These are phyloP conservation scores for Xylaria sp. DNA, from an alignment of 495 filamentous ascomycete genomes.

Conservation along the genomic window DNA sequence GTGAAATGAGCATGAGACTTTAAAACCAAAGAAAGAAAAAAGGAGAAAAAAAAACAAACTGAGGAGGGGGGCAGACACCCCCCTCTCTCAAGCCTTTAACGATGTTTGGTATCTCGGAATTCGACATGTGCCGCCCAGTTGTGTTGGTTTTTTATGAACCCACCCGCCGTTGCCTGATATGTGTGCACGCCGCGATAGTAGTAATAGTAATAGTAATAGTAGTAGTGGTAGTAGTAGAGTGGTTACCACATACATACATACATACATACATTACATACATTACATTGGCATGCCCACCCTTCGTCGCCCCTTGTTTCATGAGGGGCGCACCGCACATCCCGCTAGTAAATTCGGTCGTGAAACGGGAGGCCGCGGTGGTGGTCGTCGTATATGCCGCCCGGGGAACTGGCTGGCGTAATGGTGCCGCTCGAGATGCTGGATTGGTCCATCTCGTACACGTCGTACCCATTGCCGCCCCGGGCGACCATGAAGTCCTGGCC, in stretches of 20 bases:
- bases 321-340: not conserved
- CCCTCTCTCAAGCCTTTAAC: slow-evolving; percentile 21
- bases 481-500: slow-evolving; percentile 29
- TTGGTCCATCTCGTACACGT: slow-evolving; percentile 55
- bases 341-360: slow-evolving; percentile 52
- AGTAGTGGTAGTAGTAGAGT: too few relatives aligned
- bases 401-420: slow-evolving; percentile 41
- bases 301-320: not conserved
- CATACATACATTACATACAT: too few relatives aligned
- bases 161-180: slow-evolving; percentile 17
- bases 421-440: slow-evolving; percentile 47
- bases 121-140: slow-evolving; percentile 36
- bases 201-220: too few relatives aligned
- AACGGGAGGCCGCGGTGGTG: slow-evolving; percentile 50
- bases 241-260: too few relatives aligned
- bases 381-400: slow-evolving; percentile 52
- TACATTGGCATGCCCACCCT: slow-evolving; percentile 23
- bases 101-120: slow-evolving; percentile 41
- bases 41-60: not conserved
- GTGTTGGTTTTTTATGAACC: slow-evolving; percentile 4
- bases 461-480: slow-evolving; percentile 46
- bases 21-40: not conserved
- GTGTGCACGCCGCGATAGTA: slow-evolving; percentile 16
- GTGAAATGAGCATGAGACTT: not conserved
- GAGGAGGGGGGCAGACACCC: slow-evolving; percentile 12